Percentiles rank a stretch among this genome's conserved stretches.
Evolutionary conservation across 2,329 filamentous ascomycete species (phyloP).

Genomic region (Sclerotinia sclerotiorum): DNA sequence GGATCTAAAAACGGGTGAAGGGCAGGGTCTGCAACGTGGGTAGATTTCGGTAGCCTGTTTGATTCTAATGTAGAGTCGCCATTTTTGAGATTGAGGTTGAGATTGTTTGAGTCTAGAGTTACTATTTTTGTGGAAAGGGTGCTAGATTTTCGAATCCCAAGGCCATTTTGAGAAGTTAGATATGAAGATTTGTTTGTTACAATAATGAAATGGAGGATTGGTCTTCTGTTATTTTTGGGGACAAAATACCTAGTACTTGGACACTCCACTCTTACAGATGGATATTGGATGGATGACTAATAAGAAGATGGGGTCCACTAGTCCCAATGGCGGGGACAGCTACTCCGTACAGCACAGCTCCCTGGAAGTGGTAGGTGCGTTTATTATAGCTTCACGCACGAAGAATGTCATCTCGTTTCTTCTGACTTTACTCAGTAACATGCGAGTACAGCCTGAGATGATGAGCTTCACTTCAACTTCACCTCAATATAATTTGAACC

Average conservation of each 20-base stretch:
- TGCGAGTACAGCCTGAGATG: no score
- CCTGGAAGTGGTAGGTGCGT: not conserved
- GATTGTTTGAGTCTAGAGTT: conserved; percentile 26
- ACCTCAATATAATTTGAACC: not conserved
- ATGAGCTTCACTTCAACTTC: not conserved
- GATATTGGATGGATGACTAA: not conserved
- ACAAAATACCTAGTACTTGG: not conserved
- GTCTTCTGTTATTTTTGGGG: not conserved
- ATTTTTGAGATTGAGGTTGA: conserved; percentile 17
- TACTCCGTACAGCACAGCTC: no score
- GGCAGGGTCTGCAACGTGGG: conserved; percentile 68
- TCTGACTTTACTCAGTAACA: not conserved
- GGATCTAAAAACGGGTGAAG: conserved; percentile 73
- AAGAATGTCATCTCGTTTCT: not conserved
- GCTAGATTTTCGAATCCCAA: conserved; percentile 38
- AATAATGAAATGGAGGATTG: not conserved
- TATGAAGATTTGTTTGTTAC: not conserved
- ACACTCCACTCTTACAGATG: no score
- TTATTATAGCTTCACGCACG: not conserved
- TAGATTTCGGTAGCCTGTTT: conserved; percentile 44
- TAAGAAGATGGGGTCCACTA: not conserved
- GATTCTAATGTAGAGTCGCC: conserved; percentile 11
- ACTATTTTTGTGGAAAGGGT: conserved; percentile 35
- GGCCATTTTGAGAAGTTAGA: conserved; percentile 32
- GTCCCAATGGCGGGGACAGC: not conserved